Conservation (phyloP, 768 basidiomycete species). For the Pulveroboletus sp. region DNA sequence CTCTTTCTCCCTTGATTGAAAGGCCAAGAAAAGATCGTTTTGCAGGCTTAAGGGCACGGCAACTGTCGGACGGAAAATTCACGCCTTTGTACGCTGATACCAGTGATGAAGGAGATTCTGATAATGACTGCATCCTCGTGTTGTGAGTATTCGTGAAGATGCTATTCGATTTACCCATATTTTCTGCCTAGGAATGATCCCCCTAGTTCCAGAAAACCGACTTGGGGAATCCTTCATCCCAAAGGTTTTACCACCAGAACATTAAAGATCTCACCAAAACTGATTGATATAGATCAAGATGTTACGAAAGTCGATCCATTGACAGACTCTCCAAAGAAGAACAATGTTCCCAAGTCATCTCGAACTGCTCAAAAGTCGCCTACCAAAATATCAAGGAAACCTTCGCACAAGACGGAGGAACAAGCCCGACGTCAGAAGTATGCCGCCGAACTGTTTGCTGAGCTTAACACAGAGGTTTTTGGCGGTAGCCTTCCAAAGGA, state of each 20-base stretch:
- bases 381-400: slow-evolving; percentile 22
- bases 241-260: slow-evolving; percentile 5
- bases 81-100: slow-evolving; percentile 27
- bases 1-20: slow-evolving; percentile 22
- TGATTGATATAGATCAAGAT: slow-evolving; percentile 6
- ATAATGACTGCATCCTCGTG: slow-evolving; percentile 37
- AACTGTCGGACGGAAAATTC: neutral
- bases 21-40: slow-evolving; percentile 4
- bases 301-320: slow-evolving; percentile 2
- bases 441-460: slow-evolving; percentile 54
- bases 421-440: slow-evolving; percentile 45
- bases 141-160: slow-evolving; percentile 28
- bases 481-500: slow-evolving; percentile 46
- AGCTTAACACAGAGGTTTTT: slow-evolving; percentile 59
- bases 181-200: slow-evolving; percentile 43
- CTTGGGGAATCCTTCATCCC: slow-evolving; percentile 21
- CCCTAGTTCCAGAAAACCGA: slow-evolving; percentile 43
- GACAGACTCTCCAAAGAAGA: slow-evolving; percentile 13
- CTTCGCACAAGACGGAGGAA: slow-evolving; percentile 38
- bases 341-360: neutral
- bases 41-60: slow-evolving; percentile 8
- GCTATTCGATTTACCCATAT: slow-evolving; percentile 3
- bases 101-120: slow-evolving; percentile 32
- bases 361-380: slow-evolving; percentile 11
- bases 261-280: no score